A percentile compares a stretch with the other conserved stretches of the same genome.
Conservation (phyloP, 768 basidiomycete species). For the Tremella fuciformis region DNA sequence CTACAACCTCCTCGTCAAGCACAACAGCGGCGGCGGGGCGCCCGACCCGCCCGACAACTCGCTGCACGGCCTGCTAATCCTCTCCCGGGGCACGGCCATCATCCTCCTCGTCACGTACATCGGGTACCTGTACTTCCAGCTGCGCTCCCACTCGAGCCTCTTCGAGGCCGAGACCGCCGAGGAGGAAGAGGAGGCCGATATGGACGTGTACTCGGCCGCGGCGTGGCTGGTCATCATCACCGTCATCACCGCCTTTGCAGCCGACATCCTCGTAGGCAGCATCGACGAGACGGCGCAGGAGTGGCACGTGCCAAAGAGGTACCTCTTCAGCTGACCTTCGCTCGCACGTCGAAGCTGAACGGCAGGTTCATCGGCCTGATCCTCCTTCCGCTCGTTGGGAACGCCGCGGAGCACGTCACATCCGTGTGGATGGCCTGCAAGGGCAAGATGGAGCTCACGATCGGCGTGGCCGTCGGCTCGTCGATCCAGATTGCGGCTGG, state of each 20-base stretch:
- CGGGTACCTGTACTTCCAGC: slow-evolving; percentile 56
- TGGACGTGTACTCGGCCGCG: slow-evolving; percentile 70
- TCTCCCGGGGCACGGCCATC: slow-evolving; percentile 77
- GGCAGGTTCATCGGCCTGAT: slow-evolving; percentile 73
- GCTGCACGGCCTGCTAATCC: slow-evolving; percentile 62
- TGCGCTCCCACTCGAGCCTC: slow-evolving; percentile 67
- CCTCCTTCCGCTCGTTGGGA: slow-evolving; percentile 75
- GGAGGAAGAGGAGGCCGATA: slow-evolving; percentile 57
- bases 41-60: slow-evolving; percentile 41
- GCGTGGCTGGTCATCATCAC: slow-evolving; percentile 68
- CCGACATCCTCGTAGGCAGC: slow-evolving; percentile 79
- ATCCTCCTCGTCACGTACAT: slow-evolving; percentile 71
- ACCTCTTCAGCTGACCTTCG: background rate
- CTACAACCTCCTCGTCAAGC: slow-evolving; percentile 22
- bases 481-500: slow-evolving; percentile 66
- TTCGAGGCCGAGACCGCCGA: slow-evolving; percentile 58
- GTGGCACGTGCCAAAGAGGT: slow-evolving; percentile 63
- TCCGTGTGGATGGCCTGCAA: slow-evolving; percentile 88
- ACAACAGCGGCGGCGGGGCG: slow-evolving; percentile 18
- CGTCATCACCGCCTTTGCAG: slow-evolving; percentile 79
- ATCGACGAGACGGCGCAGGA: slow-evolving; percentile 85
- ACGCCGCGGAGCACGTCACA: slow-evolving; percentile 63
- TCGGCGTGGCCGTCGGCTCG: slow-evolving; percentile 57
- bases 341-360: slow-evolving; percentile 9
- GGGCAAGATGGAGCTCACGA: slow-evolving; percentile 67